Percentiles rank a stretch among this genome's conserved stretches.
Conservation (phyloP, 2,329 filamentous ascomycete species). For the Verticillium isaacii region DNA sequence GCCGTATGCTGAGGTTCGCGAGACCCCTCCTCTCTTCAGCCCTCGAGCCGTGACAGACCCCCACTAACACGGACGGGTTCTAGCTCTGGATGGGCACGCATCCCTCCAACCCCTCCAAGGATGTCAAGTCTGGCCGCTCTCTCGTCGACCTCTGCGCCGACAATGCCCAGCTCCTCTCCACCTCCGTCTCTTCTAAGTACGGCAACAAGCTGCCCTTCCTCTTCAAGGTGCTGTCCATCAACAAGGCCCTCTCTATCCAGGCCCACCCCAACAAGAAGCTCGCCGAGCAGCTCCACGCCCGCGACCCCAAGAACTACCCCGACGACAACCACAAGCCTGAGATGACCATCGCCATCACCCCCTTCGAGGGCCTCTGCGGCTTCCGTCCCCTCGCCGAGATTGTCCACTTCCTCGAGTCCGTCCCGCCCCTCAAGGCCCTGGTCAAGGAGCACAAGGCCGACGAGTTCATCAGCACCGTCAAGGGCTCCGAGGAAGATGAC, state of each 20-base stretch:
- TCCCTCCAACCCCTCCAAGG: conserved; percentile 89
- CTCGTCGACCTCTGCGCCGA: conserved; percentile 84
- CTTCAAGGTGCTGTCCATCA: conserved; percentile 95
- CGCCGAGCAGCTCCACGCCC: conserved; percentile 80
- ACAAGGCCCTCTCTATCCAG: conserved; percentile 94
- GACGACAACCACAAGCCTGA: conserved; percentile 99
- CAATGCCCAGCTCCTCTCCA: conserved; percentile 77
- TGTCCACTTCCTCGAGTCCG: conserved; percentile 67
- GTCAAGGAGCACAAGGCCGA: conserved; percentile 61
- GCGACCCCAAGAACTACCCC: conserved; percentile 90
- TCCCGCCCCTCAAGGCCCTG: conserved; percentile 55
- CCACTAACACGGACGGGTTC: conserved; percentile 1
- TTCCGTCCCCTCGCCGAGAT: conserved; percentile 89
- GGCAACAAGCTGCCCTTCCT: conserved; percentile 85
- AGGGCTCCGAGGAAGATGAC: conserved; percentile 31
- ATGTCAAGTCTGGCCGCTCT: conserved; percentile 75
- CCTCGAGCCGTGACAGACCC: not conserved
- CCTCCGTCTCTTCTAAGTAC: conserved; percentile 69
- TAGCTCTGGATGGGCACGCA: conserved; percentile 99
- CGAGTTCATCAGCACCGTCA: conserved; percentile 45
- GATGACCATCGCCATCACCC: conserved; percentile 97
- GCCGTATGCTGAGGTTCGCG: conserved; percentile 80
- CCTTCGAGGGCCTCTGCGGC: conserved; percentile 92
- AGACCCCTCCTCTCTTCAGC: not conserved
- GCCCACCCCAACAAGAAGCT: conserved; percentile 92